These are phyloP conservation scores for Pythium sp. DNA, from an alignment of 352 stramenopile genomes.

Conservation along the genomic window DNA sequence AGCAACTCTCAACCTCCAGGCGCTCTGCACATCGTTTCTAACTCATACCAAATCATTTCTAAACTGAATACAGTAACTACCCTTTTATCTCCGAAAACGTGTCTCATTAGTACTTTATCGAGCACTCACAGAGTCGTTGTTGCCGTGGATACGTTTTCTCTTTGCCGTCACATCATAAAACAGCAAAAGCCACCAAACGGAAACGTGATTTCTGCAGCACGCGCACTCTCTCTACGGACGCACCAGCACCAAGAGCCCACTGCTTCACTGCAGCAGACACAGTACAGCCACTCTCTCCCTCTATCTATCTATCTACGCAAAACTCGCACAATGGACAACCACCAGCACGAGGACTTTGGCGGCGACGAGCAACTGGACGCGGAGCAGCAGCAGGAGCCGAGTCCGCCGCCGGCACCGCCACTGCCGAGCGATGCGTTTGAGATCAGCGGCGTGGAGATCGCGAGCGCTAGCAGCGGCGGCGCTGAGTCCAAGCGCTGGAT, in stretches of 20 bases:
- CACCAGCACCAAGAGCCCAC: too few relatives aligned
- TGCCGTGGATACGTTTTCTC: conserved; percentile 1
- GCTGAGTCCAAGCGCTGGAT: conserved; percentile 75
- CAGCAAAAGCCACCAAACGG: not conserved
- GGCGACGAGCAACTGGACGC: conserved; percentile 14
- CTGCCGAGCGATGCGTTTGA: conserved; percentile 8
- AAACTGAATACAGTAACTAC: not conserved
- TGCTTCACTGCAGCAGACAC: too few relatives aligned
- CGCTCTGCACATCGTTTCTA: too few relatives aligned
- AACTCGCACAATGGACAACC: conserved; percentile 13
- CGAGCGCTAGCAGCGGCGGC: conserved; percentile 5
- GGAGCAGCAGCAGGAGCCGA: conserved; percentile 7
- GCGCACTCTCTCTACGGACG: not conserved
- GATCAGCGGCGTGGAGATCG: conserved; percentile 21
- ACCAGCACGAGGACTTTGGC: conserved; percentile 16
- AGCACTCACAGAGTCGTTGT: not conserved
- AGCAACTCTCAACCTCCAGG: too few relatives aligned
- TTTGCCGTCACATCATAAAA: not conserved
- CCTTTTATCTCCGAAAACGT: not conserved
- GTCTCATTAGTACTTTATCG: conserved; percentile 4
- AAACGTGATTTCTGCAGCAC: not conserved
- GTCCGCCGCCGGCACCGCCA: not conserved
- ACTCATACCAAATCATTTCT: not conserved
- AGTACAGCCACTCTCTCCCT: not conserved
- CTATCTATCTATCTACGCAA: not conserved